Evolutionary conservation across 2,329 filamentous ascomycete genomes (phyloP), one percentile per base, ranked within the genome.

Genomic region (Arthrobotrys sphaeroides): DNA sequence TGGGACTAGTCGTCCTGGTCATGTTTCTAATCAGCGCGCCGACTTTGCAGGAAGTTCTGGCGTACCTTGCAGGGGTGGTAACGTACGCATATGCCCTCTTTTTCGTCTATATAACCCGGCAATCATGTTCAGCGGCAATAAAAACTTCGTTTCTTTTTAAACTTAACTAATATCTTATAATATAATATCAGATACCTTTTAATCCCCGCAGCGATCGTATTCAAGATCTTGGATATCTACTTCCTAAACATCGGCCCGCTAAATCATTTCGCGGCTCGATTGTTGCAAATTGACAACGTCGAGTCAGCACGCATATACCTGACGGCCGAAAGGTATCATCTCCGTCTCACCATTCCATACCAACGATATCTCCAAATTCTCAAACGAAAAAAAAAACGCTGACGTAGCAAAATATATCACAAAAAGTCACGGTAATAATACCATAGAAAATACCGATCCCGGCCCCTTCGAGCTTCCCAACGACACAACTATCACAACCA

Each of bases 11-110:
- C 9, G 22, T 73, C 10, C 60, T 73, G n/a, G 10, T 31, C 18
- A 73, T 73, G 69, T 73, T 66, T 18, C 9, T 66, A 20, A 73
- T 66, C 42, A 66, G 69, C 38, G 69, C 69, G 22, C 60, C 69
- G 3, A 66, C 69, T 7, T 18, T 73, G 5, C 49, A 60, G 9
- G 5, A 20, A 12, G 1, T 61, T 5, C 7, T 73, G 40, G 66
- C 69, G 49, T 51, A 40, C 24, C 33, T 73, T 16, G 43, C 51
- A 22, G 51, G 22, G 6, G 28, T 66, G 6, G 13, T 73, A 43
- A 66, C 42, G 69, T 73, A 55, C 20, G 69, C n/a, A n/a, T n/a
- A n/a, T n/a, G n/a, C n/a, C n/a, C n/a, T n/a, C n/a, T n/a, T 60
- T 72, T 49, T 12, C 26, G 16, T 53, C 49, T 62, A 72, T 72